Evolutionary conservation across 805 yeast genomes (phyloP).

Genomic region (Middelhovenomyces tepae): DNA sequence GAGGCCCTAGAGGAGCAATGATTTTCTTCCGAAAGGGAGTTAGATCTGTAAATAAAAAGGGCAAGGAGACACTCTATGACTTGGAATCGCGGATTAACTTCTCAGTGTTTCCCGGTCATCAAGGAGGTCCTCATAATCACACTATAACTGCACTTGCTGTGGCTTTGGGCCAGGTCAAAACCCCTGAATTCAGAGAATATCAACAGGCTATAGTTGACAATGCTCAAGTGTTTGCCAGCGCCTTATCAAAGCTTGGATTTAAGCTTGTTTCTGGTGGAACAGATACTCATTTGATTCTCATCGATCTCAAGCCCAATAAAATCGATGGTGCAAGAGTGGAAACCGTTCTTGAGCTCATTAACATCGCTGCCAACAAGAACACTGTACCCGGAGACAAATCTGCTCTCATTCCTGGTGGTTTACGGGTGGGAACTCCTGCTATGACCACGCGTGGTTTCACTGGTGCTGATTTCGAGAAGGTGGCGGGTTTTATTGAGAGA

Average conservation of each 20-base stretch:
- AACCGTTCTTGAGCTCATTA: slow-evolving; percentile 76
- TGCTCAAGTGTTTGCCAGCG: slow-evolving; percentile 67
- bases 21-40: slow-evolving; percentile 95
- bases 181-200: slow-evolving; percentile 82
- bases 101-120: slow-evolving; percentile 98
- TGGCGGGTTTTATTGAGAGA: slow-evolving; percentile 68
- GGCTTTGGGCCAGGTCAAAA: slow-evolving; percentile 83
- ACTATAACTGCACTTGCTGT: slow-evolving; percentile 94
- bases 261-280: slow-evolving; percentile 87
- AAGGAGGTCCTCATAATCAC: slow-evolving; percentile 99
- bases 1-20: slow-evolving; percentile 99
- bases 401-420: slow-evolving; percentile 92
- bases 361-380: slow-evolving; percentile 93
- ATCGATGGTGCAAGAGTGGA: slow-evolving; percentile 97
- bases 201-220: slow-evolving; percentile 76
- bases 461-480: slow-evolving; percentile 66
- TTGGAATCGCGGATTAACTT: slow-evolving; percentile 88
- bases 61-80: slow-evolving; percentile 78
- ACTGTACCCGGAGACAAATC: slow-evolving; percentile 95
- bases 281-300: slow-evolving; percentile 85
- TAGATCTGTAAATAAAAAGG: slow-evolving; percentile 69
- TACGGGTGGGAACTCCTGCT: slow-evolving; percentile 97
- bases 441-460: slow-evolving; percentile 95
- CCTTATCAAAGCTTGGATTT: slow-evolving; percentile 56
- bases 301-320: slow-evolving; percentile 67